Evolutionary conservation across 257 asterid species (phyloP), one percentile per base, ranked within the genome.

Genomic region (Capsicum rhomboideum): DNA sequence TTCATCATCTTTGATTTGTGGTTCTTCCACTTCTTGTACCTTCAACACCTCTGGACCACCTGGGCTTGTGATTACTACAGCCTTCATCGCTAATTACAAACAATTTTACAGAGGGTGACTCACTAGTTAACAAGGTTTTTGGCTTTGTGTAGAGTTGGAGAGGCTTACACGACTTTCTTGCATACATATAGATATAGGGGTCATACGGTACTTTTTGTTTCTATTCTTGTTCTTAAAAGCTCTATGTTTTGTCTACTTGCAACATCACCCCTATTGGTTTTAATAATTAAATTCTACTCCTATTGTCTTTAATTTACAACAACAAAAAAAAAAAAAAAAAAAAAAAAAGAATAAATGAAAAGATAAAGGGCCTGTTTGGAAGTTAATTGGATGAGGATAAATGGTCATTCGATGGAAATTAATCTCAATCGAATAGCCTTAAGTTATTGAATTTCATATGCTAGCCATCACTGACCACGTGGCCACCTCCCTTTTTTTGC

Each of bases 11-110:
- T 87, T 87, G 66, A 93, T 84, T 67, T 90, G 77, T 34, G 99
- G 99, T 66, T 91, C 93, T 37, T 90, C 97, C 18, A 92, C 97
- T 85, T 93, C 86, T 82, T 88, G 92, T 8, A 94, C 2, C 82
- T 92, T 86, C 54, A 96, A 88, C 4, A 96, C 98, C 54, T 96
- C 97, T 5, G 99, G 98, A 8, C 93, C 98, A 11, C 99, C 99
- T 0, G 83, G 54, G 46, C 85, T 88, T 8, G 97, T 88, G 85
- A 96, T 93, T 85, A 92, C 99, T 16, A 96, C 89, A 56, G 98
- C 98, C 91, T 94, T 96, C 98, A 96, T 94, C 4, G 5, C n/a
- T 82, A 9, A 67, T 72, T n/a, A 13, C 58, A 44, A 44, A 21
- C 40, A 23, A 74, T 46, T 74, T 31, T 69, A 29, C n/a, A n/a